These are phyloP conservation scores for Coniella lustricola DNA, from an alignment of 2,329 filamentous ascomycete species.

Conservation along the genomic window DNA sequence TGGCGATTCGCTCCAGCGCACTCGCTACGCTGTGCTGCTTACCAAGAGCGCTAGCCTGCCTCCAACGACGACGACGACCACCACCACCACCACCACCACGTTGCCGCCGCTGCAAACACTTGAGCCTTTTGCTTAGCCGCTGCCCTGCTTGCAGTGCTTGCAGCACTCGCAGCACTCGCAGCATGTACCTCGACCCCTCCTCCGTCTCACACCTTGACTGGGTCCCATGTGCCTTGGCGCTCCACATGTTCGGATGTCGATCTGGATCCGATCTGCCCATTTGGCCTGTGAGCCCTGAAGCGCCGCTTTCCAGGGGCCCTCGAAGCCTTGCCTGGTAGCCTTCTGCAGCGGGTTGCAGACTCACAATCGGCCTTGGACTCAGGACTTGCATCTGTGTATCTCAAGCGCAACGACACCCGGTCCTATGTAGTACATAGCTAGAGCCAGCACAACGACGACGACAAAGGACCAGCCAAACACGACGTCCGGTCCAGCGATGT, in stretches of 20 bases:
- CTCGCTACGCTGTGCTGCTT: no score
- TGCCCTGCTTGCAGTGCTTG: neutral
- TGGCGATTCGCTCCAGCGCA: no score
- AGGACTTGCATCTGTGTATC: no score
- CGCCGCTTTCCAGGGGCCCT: no score
- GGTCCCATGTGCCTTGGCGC: neutral
- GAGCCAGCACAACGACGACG: neutral
- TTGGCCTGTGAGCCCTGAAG: neutral
- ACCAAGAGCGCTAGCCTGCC: no score
- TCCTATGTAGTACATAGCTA: neutral
- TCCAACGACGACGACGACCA: no score
- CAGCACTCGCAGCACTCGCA: neutral
- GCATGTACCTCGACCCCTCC: neutral
- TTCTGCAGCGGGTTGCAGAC: no score
- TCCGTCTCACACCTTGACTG: neutral
- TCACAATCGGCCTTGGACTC: no score
- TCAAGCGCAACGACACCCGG: neutral
- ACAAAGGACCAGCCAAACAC: neutral
- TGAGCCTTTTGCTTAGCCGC: neutral
- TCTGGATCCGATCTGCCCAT: slow-evolving; percentile 7
- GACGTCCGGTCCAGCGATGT: no score
- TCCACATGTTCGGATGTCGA: slow-evolving; percentile 9
- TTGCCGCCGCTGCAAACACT: no score
- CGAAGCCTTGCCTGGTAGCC: neutral
- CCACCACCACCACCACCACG: no score